Evolutionary conservation across 441 rosid genomes (phyloP), one percentile per base, ranked within the genome.

Genomic region (Capsella rubella): DNA sequence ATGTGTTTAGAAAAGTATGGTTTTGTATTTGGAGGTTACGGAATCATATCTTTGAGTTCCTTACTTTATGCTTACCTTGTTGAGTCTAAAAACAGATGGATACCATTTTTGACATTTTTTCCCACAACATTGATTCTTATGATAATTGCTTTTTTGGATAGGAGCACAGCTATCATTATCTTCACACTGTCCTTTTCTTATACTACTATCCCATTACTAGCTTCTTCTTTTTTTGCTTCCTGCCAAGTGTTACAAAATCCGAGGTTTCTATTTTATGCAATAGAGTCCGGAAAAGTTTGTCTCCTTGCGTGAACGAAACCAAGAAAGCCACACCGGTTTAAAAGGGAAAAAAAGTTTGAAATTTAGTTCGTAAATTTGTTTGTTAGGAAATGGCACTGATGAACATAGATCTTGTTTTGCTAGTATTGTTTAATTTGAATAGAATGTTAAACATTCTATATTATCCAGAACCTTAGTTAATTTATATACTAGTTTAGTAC

Each of bases 11-110:
- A 21, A 37, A 37, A 10, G 42, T 42, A 7, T 57, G 27, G 7
- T 58, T 60, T 61, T 52, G 9, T 10, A 21, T 46, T 28, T 54
- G 45, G 64, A 52, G 64, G 43, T 27, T 68, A 71, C 64, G 72
- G 80, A 39, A 65, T 57, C 60, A 51, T 57, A 11, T 65, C 3
- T 66, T 21, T 43, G 57, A 52, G 37, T 8, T 55, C 49, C 8
- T 56, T 3, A 6, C 77, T 72, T 72, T 78, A 72, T 78, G 70
- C 80, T 72, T 72, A 72, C 81, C 77, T 78, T 78, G 77, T 72
- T 77, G 69, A 72, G 64, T 42, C 73, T 72, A 72, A 59, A 72
- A 78, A 65, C 69, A 78, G 70, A 78, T 66, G n/a, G 68, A 67
- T 66, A 32, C 57, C 64, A 37, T 72, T 71, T 77, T 66, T 65